Evolutionary conservation across 805 yeast genomes (phyloP).

Genomic region (Pichia thaimueangensis): DNA sequence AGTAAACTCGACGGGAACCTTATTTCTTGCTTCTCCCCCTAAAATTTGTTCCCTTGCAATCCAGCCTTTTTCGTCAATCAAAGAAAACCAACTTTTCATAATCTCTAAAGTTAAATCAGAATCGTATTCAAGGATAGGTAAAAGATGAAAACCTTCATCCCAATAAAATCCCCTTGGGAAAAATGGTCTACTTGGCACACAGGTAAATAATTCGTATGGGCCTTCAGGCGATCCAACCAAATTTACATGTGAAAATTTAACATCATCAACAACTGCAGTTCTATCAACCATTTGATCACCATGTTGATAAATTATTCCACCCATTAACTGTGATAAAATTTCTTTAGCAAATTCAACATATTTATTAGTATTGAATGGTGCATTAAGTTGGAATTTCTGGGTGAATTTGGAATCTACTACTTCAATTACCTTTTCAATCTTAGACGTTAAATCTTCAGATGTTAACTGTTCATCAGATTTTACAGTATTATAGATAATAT

Average conservation of each 20-base stretch:
- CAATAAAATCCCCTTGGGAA: conserved; percentile 97
- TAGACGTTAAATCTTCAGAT: conserved; percentile 31
- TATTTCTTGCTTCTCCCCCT: conserved; percentile 83
- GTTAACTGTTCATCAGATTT: conserved; percentile 35
- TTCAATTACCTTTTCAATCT: conserved; percentile 29
- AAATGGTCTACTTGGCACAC: conserved; percentile 88
- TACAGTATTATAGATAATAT: conserved; percentile 51
- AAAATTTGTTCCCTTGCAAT: conserved; percentile 92
- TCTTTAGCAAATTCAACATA: conserved; percentile 65
- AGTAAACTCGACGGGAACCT: conserved; percentile 78
- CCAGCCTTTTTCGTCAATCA: conserved; percentile 92
- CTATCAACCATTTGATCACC: conserved; percentile 84
- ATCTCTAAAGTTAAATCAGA: conserved; percentile 76
- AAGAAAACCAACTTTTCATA: conserved; percentile 76
- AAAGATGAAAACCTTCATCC: conserved; percentile 96
- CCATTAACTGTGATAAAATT: conserved; percentile 73
- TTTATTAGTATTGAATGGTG: conserved; percentile 44
- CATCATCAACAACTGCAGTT: conserved; percentile 59
- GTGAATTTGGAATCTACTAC: conserved; percentile 49
- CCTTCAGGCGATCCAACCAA: conserved; percentile 59
- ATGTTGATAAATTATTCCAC: conserved; percentile 83
- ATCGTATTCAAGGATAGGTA: conserved; percentile 79
- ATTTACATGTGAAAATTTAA: conserved; percentile 50
- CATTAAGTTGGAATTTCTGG: conserved; percentile 40
- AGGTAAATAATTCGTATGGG: conserved; percentile 68